These are phyloP conservation scores for Trichoderma citrinoviride DNA, from an alignment of 2,329 filamentous ascomycete species.

Conservation along the genomic window DNA sequence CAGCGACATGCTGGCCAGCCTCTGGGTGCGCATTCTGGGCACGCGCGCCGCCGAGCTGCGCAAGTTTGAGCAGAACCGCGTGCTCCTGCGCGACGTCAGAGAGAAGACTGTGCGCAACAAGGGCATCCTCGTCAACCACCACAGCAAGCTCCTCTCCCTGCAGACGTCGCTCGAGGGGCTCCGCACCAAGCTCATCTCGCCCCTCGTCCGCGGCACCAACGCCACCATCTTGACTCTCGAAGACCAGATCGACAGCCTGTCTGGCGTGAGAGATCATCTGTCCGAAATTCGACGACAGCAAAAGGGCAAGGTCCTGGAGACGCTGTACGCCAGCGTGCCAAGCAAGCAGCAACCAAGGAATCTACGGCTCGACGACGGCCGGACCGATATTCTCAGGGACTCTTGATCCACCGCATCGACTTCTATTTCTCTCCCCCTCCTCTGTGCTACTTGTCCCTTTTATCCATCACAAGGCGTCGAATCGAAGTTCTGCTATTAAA, in stretches of 20 bases:
- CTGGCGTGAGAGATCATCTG: conserved; percentile 75
- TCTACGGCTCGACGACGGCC: conserved; percentile 13
- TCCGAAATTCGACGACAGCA: conserved; percentile 73
- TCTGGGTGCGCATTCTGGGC: conserved; percentile 85
- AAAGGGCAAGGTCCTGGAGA: conserved; percentile 79
- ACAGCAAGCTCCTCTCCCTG: conserved; percentile 75
- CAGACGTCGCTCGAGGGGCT: conserved; percentile 86
- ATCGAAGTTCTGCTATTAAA: not conserved
- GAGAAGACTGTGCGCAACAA: conserved; percentile 86
- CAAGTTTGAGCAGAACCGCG: conserved; percentile 89
- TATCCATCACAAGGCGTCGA: not conserved
- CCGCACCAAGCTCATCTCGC: conserved; percentile 77
- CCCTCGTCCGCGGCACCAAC: conserved; percentile 70
- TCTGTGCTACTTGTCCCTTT: not conserved
- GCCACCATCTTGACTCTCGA: conserved; percentile 71
- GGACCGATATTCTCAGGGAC: conserved; percentile 9
- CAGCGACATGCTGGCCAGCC: conserved; percentile 73
- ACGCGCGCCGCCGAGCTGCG: conserved; percentile 69
- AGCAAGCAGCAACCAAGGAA: conserved; percentile 22
- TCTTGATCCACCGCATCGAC: not conserved
- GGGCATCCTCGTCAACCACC: conserved; percentile 79
- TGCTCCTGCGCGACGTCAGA: conserved; percentile 73
- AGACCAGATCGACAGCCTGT: conserved; percentile 80
- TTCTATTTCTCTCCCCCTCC: not conserved
- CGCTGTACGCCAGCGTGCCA: conserved; percentile 61